phyloP scores from a whole-genome alignment of 345 rosid genomes.

The Cochlearia excelsa region DNA sequence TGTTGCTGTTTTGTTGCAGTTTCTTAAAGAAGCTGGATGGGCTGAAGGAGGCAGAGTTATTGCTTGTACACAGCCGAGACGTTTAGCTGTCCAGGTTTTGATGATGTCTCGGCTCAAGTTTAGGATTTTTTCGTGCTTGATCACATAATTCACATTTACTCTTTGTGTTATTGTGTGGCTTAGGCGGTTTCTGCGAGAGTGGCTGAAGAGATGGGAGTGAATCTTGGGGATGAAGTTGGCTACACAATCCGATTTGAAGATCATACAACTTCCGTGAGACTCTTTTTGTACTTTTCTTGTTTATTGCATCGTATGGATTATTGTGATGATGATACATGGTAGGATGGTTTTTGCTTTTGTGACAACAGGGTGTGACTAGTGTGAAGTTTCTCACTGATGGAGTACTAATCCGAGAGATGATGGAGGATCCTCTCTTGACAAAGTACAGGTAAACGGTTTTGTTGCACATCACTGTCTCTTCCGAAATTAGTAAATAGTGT shows the following conservation, averaged over 20 bases:
- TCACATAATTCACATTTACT: not conserved
- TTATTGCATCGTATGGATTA: conserved; percentile 7
- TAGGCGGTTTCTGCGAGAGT: conserved; percentile 96
- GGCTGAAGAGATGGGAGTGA: conserved; percentile 94
- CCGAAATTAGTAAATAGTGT: not conserved
- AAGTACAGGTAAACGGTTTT: conserved; percentile 72
- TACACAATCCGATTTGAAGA: conserved; percentile 92
- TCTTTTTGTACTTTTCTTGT: conserved; percentile 12
- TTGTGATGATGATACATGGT: conserved; percentile 18
- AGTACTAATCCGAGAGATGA: conserved; percentile 90
- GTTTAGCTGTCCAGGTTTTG: conserved; percentile 90
- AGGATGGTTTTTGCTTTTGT: conserved; percentile 34
- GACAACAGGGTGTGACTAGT: conserved; percentile 63
- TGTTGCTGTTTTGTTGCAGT: conserved; percentile 45
- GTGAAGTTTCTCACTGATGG: conserved; percentile 96
- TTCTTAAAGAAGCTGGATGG: conserved; percentile 97
- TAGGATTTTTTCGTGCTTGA: conserved; percentile 15
- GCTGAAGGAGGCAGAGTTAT: conserved; percentile 90
- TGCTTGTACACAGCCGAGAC: conserved; percentile 94
- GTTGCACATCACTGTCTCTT: not conserved
- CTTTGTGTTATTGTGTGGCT: conserved; percentile 5
- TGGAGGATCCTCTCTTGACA: conserved; percentile 97
- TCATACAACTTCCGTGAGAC: conserved; percentile 65
- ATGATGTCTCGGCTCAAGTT: conserved; percentile 31
- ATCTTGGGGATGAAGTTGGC: conserved; percentile 95